Percentiles rank a stretch among this genome's conserved stretches.
Conservation (phyloP, 371 early-diverging fungal species). For the Rhizomucor miehei region DNA sequence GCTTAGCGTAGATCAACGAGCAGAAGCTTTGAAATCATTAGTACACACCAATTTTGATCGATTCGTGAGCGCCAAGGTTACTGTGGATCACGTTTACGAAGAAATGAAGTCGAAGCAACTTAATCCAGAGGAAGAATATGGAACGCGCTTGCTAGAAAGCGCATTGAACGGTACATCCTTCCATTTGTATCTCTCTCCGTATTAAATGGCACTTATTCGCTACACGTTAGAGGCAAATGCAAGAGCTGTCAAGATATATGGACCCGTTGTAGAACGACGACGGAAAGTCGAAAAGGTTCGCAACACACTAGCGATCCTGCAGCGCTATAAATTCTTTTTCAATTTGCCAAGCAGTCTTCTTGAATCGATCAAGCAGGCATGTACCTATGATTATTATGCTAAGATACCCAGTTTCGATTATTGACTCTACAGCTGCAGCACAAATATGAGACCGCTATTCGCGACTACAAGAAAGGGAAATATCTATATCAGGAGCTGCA, state of each 20-base stretch:
- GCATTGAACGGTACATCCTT: constrained; percentile 30
- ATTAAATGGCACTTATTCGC: too few relatives aligned
- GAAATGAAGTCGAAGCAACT: constrained; percentile 86
- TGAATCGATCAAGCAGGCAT: constrained; percentile 77
- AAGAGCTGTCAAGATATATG: constrained; percentile 81
- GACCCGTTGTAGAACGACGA: constrained; percentile 86
- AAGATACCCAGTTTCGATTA: background rate
- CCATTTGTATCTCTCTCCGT: background rate
- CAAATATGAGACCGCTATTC: constrained; percentile 87
- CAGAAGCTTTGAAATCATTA: constrained; percentile 80
- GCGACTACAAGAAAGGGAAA: constrained; percentile 95
- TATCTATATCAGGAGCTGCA: constrained; percentile 57
- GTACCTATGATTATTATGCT: background rate
- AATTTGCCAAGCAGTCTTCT: constrained; percentile 85
- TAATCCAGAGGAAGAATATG: constrained; percentile 76
- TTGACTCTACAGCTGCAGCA: constrained; percentile 37
- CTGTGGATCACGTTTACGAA: constrained; percentile 90
- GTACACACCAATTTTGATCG: constrained; percentile 95
- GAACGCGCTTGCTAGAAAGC: constrained; percentile 52
- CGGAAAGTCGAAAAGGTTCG: constrained; percentile 88
- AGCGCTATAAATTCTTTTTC: constrained; percentile 93
- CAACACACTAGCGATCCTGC: constrained; percentile 81
- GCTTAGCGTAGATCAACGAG: constrained; percentile 74
- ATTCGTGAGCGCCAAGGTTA: constrained; percentile 93
- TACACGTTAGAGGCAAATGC: constrained; percentile 61